A percentile compares a stretch with the other conserved stretches of the same genome.
phyloP scores from a whole-genome alignment of 305 asterid species.

The Fraxinus sp. region DNA sequence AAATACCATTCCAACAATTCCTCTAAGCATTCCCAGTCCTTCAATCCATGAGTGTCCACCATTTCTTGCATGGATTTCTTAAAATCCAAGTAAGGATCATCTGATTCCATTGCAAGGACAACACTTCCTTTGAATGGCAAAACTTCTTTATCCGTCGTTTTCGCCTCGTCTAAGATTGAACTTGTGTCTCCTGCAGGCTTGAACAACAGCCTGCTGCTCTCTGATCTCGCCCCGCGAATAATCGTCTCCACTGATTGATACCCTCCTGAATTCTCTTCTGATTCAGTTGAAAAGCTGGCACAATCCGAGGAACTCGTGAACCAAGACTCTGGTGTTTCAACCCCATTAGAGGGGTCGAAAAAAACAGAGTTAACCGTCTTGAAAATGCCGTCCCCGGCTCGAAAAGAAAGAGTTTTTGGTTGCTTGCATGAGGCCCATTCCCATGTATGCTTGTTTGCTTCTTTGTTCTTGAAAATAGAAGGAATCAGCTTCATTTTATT shows the following conservation, averaged over 20 bases:
- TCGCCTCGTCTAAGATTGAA: constrained; percentile 33
- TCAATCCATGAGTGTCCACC: constrained; percentile 63
- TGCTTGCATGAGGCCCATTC: constrained; percentile 78
- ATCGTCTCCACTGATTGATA: constrained; percentile 45
- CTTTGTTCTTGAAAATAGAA: constrained; percentile 55
- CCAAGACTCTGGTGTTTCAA: constrained; percentile 51
- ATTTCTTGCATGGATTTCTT: constrained; percentile 70
- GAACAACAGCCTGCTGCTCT: constrained; percentile 47
- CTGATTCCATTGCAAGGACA: constrained; percentile 64
- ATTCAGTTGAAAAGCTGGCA: constrained; percentile 53
- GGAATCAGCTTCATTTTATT: constrained; percentile 53
- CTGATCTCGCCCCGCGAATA: constrained; percentile 45
- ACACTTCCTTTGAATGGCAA: constrained; percentile 54
- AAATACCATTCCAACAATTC: constrained; percentile 65
- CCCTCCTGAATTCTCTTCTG: constrained; percentile 27
- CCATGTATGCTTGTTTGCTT: constrained; percentile 41
- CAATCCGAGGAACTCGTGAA: constrained; percentile 58
- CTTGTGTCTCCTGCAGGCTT: constrained; percentile 51
- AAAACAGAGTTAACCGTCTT: constrained; percentile 76
- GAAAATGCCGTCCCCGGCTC: constrained; percentile 51
- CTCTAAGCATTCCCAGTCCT: constrained; percentile 68
- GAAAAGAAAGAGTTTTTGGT: constrained; percentile 67
- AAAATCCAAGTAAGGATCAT: constrained; percentile 65
- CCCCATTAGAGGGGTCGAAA: constrained; percentile 48
- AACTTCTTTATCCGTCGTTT: neutral